Evolutionary conservation across 2,329 filamentous ascomycete genomes (phyloP).

Genomic region (Dactylella cylindrospora): DNA sequence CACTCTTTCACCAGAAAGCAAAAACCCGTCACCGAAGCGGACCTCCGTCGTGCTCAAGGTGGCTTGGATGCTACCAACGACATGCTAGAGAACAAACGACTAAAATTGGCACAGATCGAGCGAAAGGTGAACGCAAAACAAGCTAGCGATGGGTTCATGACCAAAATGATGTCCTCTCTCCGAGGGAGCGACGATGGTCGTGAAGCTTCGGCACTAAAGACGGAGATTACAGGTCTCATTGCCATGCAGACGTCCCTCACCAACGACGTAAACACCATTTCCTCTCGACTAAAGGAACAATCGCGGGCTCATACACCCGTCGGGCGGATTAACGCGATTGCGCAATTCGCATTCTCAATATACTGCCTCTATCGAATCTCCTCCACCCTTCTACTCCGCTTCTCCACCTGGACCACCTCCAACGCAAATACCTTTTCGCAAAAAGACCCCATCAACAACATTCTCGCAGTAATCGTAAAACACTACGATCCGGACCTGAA

Average conservation of each 20-base stretch:
- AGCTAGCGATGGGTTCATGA: slow-evolving; percentile 63
- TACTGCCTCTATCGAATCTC: slow-evolving; percentile 84
- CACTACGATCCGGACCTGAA: slow-evolving; percentile 84
- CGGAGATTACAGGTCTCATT: slow-evolving; percentile 77
- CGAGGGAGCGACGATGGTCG: slow-evolving; percentile 63
- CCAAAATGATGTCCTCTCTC: slow-evolving; percentile 71
- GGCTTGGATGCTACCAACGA: slow-evolving; percentile 77
- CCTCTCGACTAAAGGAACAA: slow-evolving; percentile 64
- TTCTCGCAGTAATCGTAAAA: slow-evolving; percentile 75
- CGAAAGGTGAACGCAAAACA: slow-evolving; percentile 57
- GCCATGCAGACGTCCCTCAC: slow-evolving; percentile 74
- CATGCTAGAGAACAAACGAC: slow-evolving; percentile 74
- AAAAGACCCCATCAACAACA: slow-evolving; percentile 77
- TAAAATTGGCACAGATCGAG: slow-evolving; percentile 69
- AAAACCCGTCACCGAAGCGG: slow-evolving; percentile 68
- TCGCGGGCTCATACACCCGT: slow-evolving; percentile 67
- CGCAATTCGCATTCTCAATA: slow-evolving; percentile 66
- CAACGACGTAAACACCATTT: slow-evolving; percentile 65
- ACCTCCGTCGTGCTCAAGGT: slow-evolving; percentile 74
- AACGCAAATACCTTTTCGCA: slow-evolving; percentile 46
- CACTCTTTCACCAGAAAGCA: slow-evolving; percentile 72
- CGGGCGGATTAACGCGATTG: slow-evolving; percentile 64
- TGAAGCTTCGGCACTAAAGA: slow-evolving; percentile 64
- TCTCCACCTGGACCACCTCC: slow-evolving; percentile 51
- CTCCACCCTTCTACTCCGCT: slow-evolving; percentile 56